Base-by-base conservation (phyloP, 441 rosid species). In the Erodium chrysanthum region DNA sequence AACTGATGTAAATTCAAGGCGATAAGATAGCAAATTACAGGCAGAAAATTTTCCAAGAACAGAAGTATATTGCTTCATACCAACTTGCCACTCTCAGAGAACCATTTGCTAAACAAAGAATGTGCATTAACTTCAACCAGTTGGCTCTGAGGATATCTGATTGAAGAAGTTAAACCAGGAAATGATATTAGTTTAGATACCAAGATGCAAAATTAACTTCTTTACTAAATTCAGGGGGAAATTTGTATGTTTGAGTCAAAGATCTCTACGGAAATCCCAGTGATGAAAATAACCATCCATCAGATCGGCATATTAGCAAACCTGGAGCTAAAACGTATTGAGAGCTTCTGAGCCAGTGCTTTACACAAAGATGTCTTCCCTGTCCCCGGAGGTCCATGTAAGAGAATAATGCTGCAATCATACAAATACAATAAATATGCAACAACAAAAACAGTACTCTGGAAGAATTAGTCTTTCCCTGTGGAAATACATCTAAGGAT, bases 81-180 rank as follows among this genome's bases (percentile, higher is more conserved):
- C 96, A 91, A 79, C 74, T 94, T 91, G 77, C 98, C 97, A 72
- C 98, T 94, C 78, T 94, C 98, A 52, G 98, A 94, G 80, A 94
- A 94, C 98, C 98, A 94, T 86, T 94, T 94, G 76, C 98, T 91
- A 73, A 94, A 94, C 73, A 94, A 81, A 68, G 98, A 91, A 78
- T 91, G 98, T 46, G 97, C 97, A 80, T 94, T 94, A 77, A 94
- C 97, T 86, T 94, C 97, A 75, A 94, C 73, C 85, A 94, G 64
- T 77, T 91, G 97, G 81, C 91, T 80, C 68, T 89, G 96, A 2
- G 88, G 88, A 64, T 91, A 91, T 78, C 98, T 91, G 88, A 79
- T 46, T 48, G 72, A 70, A 50, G 14, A 25, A 25, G 1, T 66
- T 21, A 80, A 66, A 70, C 56, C 64, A 71, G 12, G 67, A 68